phyloP scores from a whole-genome alignment of 805 yeast species.

The Maudiozyma turicensis region DNA sequence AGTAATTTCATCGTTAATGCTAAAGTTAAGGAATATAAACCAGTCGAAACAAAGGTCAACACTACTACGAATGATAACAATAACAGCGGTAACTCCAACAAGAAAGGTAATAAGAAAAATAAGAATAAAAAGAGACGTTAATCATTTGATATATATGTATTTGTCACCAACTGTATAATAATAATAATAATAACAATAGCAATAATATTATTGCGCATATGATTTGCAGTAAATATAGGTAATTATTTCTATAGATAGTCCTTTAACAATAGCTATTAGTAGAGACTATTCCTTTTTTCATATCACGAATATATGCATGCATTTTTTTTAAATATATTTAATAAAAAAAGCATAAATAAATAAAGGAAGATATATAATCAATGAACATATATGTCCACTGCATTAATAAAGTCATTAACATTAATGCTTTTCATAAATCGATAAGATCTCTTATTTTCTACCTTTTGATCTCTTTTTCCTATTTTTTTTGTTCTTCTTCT shows the following conservation, averaged over 20 bases:
- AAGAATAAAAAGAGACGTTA: slow-evolving; percentile 13
- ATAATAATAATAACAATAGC: not conserved
- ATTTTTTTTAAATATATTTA: not conserved
- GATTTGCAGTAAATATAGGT: too few relatives aligned
- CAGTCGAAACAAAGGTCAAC: slow-evolving; percentile 8
- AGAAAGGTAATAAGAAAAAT: slow-evolving; percentile 23
- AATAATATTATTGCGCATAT: too few relatives aligned
- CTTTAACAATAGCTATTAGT: too few relatives aligned
- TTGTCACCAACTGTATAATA: not conserved
- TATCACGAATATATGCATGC: not conserved
- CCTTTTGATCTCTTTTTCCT: slow-evolving; percentile 11
- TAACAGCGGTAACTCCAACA: slow-evolving; percentile 4
- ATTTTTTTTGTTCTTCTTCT: slow-evolving; percentile 5
- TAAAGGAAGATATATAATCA: not conserved
- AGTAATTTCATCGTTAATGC: slow-evolving; percentile 22
- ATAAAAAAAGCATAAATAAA: too few relatives aligned
- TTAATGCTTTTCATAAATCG: not conserved
- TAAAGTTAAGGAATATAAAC: slow-evolving; percentile 19
- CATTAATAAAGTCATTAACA: not conserved
- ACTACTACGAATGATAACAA: not conserved
- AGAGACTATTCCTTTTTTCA: too few relatives aligned
- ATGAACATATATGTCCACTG: not conserved
- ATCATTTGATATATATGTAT: not conserved
- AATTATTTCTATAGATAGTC: too few relatives aligned
- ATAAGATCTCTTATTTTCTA: slow-evolving; percentile 3